Conservation (phyloP, 805 yeast species). For the Starmerella stellata region DNA sequence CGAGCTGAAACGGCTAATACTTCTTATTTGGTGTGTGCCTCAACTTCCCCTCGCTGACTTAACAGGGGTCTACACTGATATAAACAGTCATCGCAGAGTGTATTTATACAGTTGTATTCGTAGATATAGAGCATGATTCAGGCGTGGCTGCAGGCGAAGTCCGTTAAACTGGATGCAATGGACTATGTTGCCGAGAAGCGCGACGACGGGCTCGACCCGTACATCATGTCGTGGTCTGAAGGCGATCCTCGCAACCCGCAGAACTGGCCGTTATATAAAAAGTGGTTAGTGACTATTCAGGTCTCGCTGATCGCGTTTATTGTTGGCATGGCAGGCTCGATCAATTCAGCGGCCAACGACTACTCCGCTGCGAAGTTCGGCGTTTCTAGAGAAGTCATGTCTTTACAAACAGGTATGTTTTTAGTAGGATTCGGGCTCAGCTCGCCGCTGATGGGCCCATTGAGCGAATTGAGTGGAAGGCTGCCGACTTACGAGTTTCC, state of each 20-base stretch:
- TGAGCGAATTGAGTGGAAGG: constrained; percentile 54
- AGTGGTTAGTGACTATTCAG: constrained; percentile 6
- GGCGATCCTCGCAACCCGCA: constrained; percentile 7
- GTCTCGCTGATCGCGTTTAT: constrained; percentile 3
- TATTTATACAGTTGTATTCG: no score
- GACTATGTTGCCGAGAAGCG: neutral
- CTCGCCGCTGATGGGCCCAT: constrained; percentile 47
- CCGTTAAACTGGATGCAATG: constrained; percentile 1
- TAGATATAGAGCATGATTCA: constrained; percentile 4
- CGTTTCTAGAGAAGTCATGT: constrained; percentile 28
- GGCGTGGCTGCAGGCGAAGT: constrained; percentile 1
- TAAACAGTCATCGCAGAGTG: no score
- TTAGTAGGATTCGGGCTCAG: constrained; percentile 46
- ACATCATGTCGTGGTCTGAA: constrained; percentile 4
- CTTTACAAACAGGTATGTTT: constrained; percentile 32
- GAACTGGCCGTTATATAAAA: constrained; percentile 4
- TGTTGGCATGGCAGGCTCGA: constrained; percentile 22
- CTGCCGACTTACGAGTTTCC: constrained; percentile 41
- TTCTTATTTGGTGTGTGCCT: no score
- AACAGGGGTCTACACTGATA: no score
- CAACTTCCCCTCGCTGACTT: no score
- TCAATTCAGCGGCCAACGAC: constrained; percentile 31
- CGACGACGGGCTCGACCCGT: constrained; percentile 1
- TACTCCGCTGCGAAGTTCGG: constrained; percentile 25
- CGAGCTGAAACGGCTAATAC: no score